Conservation (phyloP, 2,329 filamentous ascomycete genomes). For the Elsinoe fawcettii region DNA sequence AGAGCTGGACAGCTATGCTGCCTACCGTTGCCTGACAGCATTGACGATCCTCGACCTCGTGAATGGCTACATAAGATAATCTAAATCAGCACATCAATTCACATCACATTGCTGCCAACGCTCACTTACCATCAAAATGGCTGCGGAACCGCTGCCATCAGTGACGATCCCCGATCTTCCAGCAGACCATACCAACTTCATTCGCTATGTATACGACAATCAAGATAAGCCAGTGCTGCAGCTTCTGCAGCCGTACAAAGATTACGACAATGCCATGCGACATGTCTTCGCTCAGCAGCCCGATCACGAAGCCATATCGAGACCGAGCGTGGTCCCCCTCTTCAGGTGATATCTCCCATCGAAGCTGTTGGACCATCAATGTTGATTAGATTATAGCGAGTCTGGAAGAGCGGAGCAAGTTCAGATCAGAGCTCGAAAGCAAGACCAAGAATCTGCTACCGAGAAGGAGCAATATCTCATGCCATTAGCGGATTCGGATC, state of each 20-base stretch:
- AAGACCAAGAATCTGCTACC: constrained; percentile 49
- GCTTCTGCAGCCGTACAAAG: constrained; percentile 58
- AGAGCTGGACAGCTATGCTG: constrained; percentile 1
- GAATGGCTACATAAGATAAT: not conserved
- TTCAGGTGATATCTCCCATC: constrained; percentile 35
- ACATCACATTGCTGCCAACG: not conserved
- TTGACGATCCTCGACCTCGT: not conserved
- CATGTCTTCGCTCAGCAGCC: constrained; percentile 63
- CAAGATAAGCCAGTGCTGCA: constrained; percentile 47
- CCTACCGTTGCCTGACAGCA: not conserved
- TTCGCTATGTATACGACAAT: constrained; percentile 49
- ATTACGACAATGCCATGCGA: constrained; percentile 59
- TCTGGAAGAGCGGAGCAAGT: constrained; percentile 44
- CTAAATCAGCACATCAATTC: not conserved
- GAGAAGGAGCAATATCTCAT: constrained; percentile 63
- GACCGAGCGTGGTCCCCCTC: constrained; percentile 58
- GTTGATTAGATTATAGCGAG: not conserved
- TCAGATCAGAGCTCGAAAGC: constrained; percentile 54
- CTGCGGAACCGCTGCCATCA: not conserved
- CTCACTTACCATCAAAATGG: not conserved
- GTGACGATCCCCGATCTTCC: constrained; percentile 30
- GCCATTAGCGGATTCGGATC: constrained; percentile 53
- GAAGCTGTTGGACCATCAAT: not conserved
- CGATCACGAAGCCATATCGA: constrained; percentile 48
- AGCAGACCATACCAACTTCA: constrained; percentile 35